These are phyloP conservation scores for Eucalyptus polyanthemos DNA, from an alignment of 345 rosid species.

Conservation along the genomic window DNA sequence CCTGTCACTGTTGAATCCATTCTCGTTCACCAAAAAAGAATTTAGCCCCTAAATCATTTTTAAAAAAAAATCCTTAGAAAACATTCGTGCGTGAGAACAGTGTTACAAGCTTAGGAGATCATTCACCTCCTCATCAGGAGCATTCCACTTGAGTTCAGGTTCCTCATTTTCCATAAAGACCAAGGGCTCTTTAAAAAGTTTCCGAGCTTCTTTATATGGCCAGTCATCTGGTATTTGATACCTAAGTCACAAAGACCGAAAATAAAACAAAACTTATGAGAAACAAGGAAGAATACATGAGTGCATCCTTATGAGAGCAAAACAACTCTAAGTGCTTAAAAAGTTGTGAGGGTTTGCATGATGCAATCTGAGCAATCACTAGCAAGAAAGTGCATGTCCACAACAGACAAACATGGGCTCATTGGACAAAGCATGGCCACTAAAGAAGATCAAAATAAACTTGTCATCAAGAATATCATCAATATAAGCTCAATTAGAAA, in stretches of 20 bases:
- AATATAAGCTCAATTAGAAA: neutral
- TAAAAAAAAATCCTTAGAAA: neutral
- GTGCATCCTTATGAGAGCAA: neutral
- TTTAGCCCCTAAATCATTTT: neutral
- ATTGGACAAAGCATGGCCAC: neutral
- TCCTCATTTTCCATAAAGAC: slow-evolving; percentile 44
- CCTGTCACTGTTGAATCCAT: slow-evolving; percentile 86
- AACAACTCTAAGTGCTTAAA: neutral
- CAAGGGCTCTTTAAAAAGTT: slow-evolving; percentile 73
- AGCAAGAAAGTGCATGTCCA: neutral
- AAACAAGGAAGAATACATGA: neutral
- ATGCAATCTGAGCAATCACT: neutral
- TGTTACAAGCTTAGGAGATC: neutral
- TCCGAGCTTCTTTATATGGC: slow-evolving; percentile 82
- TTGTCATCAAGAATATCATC: neutral
- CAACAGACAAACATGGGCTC: neutral
- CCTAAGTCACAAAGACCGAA: slow-evolving; percentile 11
- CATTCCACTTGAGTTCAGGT: slow-evolving; percentile 66
- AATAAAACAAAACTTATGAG: neutral
- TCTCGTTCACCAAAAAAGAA: slow-evolving; percentile 75
- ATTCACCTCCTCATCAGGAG: slow-evolving; percentile 86
- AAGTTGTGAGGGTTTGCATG: neutral
- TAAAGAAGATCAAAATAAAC: neutral
- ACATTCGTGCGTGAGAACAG: neutral
- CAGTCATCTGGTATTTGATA: slow-evolving; percentile 79